Base-by-base conservation (phyloP, 2,329 filamentous ascomycete species). In the Aspergillus piperis region DNA sequence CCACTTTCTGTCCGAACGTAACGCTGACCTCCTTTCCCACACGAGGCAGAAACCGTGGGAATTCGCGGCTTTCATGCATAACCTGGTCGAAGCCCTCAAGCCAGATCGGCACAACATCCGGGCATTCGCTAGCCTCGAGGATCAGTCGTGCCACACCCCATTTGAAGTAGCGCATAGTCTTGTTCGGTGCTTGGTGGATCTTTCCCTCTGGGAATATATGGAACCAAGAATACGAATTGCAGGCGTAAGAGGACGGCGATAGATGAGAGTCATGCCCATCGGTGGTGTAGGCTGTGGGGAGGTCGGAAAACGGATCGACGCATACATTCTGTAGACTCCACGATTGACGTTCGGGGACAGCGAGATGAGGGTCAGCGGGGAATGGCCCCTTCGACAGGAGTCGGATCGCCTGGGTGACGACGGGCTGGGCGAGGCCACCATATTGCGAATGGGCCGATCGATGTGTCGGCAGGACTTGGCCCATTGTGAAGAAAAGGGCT, bases 161-260 rank as follows among this genome's bases (percentile, higher is more conserved):
- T 80, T 96, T 97, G 85, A 98, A 98, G 79, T 99, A 99, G 30
- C 95, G 90, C 82, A 98, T 88, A 7, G 88, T 86, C 68, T 88
- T 87, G 44, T 87, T 81, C 1, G 89, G 85, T 66, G 92, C 88
- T 78, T 99, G 95, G 76, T 98, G 93, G 49, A 96, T 92, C 75
- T 90, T 92, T 51, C 92, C 95, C 78, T 99, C 95, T 11, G 95
- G 95, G 75, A 98, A 98, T 57, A 98, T 89, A 76, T 99, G 95
- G 3, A 99, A 82, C 95, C 95, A 99, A 48, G 87, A 86, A 74
- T 90, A 84, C 49, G 86, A 86, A 68, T 92, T 88, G 64, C 78
- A 83, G 2, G 85, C 75, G 73, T 90, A 93, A 51, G 87, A 84
- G 1, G 91, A 88, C 1, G 92, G 92, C 0, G 91, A 85, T 0